Evolutionary conservation across 331 rosid genomes (phyloP).

Genomic region (Stylosanthes scabra): DNA sequence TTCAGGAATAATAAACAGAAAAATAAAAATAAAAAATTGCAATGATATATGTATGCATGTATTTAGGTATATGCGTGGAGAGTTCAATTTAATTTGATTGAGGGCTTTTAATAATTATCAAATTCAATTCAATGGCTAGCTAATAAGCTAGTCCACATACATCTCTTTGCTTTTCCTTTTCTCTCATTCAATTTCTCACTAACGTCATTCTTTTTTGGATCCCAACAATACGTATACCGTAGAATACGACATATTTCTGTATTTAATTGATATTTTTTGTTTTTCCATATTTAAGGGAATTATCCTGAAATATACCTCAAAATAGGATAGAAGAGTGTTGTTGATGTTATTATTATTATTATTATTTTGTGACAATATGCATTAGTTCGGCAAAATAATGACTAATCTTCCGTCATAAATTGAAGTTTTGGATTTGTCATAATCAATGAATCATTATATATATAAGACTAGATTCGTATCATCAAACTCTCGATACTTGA

Average conservation of each 20-base stretch:
- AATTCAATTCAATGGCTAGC: background rate
- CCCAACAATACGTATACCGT: background rate
- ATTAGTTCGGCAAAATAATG: too few relatives aligned
- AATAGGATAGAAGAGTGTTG: too few relatives aligned
- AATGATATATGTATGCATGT: background rate
- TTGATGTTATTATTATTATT: too few relatives aligned
- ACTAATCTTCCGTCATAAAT: too few relatives aligned
- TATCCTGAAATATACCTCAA: background rate
- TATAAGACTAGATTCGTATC: too few relatives aligned
- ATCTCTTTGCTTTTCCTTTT: background rate
- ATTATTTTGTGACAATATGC: too few relatives aligned
- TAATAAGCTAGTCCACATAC: conserved; percentile 8
- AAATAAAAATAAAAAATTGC: background rate
- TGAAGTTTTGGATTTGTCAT: too few relatives aligned
- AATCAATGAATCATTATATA: too few relatives aligned
- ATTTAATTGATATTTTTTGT: background rate
- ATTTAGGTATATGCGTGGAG: conserved; percentile 34
- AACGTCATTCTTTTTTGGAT: background rate
- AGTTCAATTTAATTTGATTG: conserved; percentile 15
- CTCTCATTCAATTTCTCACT: background rate
- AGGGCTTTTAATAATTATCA: conserved; percentile 13
- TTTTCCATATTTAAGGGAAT: background rate
- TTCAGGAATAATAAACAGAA: conserved; percentile 11
- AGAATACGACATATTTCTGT: background rate
- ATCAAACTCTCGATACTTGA: too few relatives aligned